These are phyloP conservation scores for Diaporthe sp. DNA, from an alignment of 2,329 filamentous ascomycete genomes.

Conservation along the genomic window DNA sequence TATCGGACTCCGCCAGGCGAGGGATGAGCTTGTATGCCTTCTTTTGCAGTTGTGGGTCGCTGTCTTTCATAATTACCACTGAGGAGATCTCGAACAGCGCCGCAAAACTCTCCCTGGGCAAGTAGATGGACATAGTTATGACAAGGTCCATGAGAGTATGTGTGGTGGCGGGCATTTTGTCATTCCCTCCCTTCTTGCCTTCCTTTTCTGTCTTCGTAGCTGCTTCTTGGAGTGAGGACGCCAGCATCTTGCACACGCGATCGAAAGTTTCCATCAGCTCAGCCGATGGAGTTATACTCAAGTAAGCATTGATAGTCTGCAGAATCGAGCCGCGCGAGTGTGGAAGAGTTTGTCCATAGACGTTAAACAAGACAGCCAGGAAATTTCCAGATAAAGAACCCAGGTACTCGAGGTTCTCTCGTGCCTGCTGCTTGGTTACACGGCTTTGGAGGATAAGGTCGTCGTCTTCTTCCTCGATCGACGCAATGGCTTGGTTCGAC, in stretches of 20 bases:
- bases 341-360: constrained; percentile 95
- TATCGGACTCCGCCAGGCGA: constrained; percentile 84
- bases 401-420: constrained; percentile 86
- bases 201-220: constrained; percentile 70
- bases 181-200: constrained; percentile 72
- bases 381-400: constrained; percentile 87
- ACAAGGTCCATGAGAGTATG: constrained; percentile 98
- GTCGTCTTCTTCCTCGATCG: constrained; percentile 79
- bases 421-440: constrained; percentile 80
- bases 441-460: constrained; percentile 83
- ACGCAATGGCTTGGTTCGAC: constrained; percentile 86
- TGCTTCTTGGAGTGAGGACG: constrained; percentile 73
- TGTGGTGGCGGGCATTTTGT: constrained; percentile 89
- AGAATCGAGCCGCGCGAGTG: constrained; percentile 92
- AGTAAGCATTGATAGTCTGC: constrained; percentile 93
- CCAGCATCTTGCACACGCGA: constrained; percentile 87
- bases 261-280: constrained; percentile 92
- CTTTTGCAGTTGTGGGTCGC: constrained; percentile 95
- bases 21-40: constrained; percentile 99
- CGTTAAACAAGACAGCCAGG: constrained; percentile 97
- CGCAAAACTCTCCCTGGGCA: constrained; percentile 87
- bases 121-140: constrained; percentile 94
- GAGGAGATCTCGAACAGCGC: constrained; percentile 89
- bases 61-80: constrained; percentile 82
- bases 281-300: constrained; percentile 84